Base-by-base conservation (phyloP, 805 yeast species). In the Metahyphopichia silvanorum region DNA sequence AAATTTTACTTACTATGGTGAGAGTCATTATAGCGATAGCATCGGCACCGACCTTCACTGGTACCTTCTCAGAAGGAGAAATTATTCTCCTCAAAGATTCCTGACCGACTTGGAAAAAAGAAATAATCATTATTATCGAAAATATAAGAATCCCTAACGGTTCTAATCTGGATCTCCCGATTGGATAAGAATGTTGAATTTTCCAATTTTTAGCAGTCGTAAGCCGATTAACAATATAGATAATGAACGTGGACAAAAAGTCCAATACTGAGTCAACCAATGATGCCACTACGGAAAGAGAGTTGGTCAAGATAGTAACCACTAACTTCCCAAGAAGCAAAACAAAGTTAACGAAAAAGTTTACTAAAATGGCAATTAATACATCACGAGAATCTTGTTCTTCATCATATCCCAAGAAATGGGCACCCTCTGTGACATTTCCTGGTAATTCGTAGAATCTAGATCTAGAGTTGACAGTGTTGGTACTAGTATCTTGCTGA, bases 131-230 rank as follows among this genome's bases (percentile, higher is more conserved):
- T 23, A 85, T 66, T 24, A 83, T 68, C 1, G 87, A 79, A 48
- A 84, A 84, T 2, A 84, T 77, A 37, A 85, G 64, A 12, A 84
- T 82, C 0, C 94, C 93, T 35, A 84, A 67, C 1, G 94, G 94
- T 49, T 84, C 93, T 23, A 84, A 60, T 39, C 88, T 70, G 23
- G 78, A 68, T 29, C 85, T 64, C 3, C 94, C 94, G 16, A 85
- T 76, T 0, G 94, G 94, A 44, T 74, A 78, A 2, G 61, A 43
- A 35, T 63, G 62, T 18, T 59, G 57, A 3, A 73, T 61, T 32
- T 65, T 60, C 69, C 79, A 70, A 46, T 72, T 70, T 32, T 53
- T 55, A 10, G 62, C 59, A 7, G 61, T 55, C 3, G 81, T 70
- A 34, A 71, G 57, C 38, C 60, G 61, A 42, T 83, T 79, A 32